Percentiles rank a stretch among this genome's conserved stretches.
Conservation (phyloP, 345 rosid species). For the Boechera retrofracta region DNA sequence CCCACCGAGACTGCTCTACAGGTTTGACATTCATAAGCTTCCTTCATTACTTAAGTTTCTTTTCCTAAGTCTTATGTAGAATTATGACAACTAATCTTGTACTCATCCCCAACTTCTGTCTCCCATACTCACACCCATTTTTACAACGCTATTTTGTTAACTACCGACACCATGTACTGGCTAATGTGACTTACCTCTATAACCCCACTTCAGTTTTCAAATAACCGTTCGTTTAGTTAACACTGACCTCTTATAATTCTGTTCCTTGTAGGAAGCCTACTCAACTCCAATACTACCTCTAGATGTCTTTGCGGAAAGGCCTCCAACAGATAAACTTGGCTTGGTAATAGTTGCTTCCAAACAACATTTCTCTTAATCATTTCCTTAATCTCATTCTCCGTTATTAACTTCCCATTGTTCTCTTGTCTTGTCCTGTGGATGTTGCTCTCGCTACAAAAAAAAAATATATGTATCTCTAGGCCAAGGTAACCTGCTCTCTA, state of each 20-base stretch:
- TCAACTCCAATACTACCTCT: constrained; percentile 81
- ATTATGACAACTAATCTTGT: too few relatives aligned
- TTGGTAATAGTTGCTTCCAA: constrained; percentile 47
- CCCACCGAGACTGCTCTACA: constrained; percentile 79
- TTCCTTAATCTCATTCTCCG: neutral
- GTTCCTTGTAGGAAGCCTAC: constrained; percentile 60
- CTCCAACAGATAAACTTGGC: constrained; percentile 69
- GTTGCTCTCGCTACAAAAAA: constrained; percentile 29
- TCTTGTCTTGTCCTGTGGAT: constrained; percentile 45
- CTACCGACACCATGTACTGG: too few relatives aligned
- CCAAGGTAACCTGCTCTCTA: constrained; percentile 63
- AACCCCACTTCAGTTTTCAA: neutral
- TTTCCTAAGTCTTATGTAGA: neutral
- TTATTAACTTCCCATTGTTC: constrained; percentile 19
- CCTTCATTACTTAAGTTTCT: neutral
- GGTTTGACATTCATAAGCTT: constrained; percentile 47
- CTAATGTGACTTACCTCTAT: too few relatives aligned
- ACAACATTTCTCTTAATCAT: neutral
- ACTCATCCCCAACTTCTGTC: too few relatives aligned
- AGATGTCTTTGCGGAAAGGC: constrained; percentile 75
- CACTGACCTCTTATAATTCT: neutral
- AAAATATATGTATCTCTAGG: constrained; percentile 46
- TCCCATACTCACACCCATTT: neutral
- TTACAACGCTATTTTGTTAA: too few relatives aligned
- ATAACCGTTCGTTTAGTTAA: neutral